Base-by-base conservation (phyloP, 2,329 filamentous ascomycete genomes). In the Exophiala spinifera region DNA sequence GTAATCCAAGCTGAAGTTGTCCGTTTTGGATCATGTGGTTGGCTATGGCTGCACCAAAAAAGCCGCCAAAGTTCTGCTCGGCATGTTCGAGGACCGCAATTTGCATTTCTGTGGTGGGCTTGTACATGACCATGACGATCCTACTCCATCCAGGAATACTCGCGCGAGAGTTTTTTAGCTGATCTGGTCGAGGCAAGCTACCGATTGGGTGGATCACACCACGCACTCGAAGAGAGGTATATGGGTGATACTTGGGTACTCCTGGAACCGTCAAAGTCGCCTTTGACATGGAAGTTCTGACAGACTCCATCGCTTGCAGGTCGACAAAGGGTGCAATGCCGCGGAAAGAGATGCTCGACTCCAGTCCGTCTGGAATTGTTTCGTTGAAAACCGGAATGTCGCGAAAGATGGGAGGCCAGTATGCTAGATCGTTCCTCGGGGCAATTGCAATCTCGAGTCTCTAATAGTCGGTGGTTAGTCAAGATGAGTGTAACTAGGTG, bases 81-180 rank as follows among this genome's bases (percentile, higher is more conserved):
- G 66, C 58, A 21, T 60, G 36, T 13, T 63, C 63, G 7, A 61
- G 53, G 17, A 59, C 54, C 5, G 59, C 52, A 17, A 63, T 57
- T 11, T 63, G 53, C 19, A 61, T 53, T 7, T 59, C 55, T 6
- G 49, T 55, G 7, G 61, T 62, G 2, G 64, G 51, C 21, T 65
- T 61, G 55, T 67, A 72, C 5, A 71, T 64, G 13, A 67, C 60
- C 60, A 74, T 71, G 48, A 69, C 67, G 42, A 75, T 65, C 10
- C 71, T 67, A 4, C 49, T 63, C 69, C 71, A 74, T 17, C 69
- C 70, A 15, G 60, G 59, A 28, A 74, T 64, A 2, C 63, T 64
- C 17, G 33, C n/a, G 14, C 49, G 40, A 17, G 36, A n/a, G 20
- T 31, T 17, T 25, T 11, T 6, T 15, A 33, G 10, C 23, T 40